phyloP scores from a whole-genome alignment of 139 green algal species.

The Gonium pectorale region DNA sequence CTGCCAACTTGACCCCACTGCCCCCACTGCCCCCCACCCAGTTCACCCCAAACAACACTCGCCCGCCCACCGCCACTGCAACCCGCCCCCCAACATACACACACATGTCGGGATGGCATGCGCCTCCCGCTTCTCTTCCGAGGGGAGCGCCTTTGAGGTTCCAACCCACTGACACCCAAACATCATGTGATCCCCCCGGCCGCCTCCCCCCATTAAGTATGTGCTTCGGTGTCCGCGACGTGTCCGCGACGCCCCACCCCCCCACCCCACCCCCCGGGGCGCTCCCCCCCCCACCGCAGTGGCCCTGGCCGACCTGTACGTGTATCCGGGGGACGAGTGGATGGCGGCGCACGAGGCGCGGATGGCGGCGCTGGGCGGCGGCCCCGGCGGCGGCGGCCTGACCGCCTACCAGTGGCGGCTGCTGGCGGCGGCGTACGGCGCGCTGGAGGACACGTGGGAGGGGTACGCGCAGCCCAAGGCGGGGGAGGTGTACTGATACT shows the following conservation, averaged over 20 bases:
- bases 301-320: slow-evolving; percentile 35
- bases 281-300: not conserved
- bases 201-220: not conserved
- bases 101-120: too few relatives aligned
- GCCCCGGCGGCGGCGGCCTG: not conserved
- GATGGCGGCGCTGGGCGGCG: not conserved
- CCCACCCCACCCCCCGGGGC: too few relatives aligned
- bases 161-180: not conserved
- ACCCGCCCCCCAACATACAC: too few relatives aligned
- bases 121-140: too few relatives aligned
- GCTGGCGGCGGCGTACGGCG: slow-evolving; percentile 27
- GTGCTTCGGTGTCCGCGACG: not conserved
- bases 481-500: slow-evolving; percentile 40
- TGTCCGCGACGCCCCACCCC: not conserved
- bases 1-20: too few relatives aligned
- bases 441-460: slow-evolving; percentile 34
- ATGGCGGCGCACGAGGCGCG: slow-evolving; percentile 39
- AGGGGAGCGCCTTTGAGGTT: too few relatives aligned
- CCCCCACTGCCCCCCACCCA: too few relatives aligned
- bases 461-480: slow-evolving; percentile 6
- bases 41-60: too few relatives aligned
- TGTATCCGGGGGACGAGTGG: slow-evolving; percentile 25
- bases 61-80: too few relatives aligned
- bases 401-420: slow-evolving; percentile 7
- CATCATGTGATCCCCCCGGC: not conserved